phyloP scores from a whole-genome alignment of 345 rosid genomes.

The Eucalyptus leucophloia region DNA sequence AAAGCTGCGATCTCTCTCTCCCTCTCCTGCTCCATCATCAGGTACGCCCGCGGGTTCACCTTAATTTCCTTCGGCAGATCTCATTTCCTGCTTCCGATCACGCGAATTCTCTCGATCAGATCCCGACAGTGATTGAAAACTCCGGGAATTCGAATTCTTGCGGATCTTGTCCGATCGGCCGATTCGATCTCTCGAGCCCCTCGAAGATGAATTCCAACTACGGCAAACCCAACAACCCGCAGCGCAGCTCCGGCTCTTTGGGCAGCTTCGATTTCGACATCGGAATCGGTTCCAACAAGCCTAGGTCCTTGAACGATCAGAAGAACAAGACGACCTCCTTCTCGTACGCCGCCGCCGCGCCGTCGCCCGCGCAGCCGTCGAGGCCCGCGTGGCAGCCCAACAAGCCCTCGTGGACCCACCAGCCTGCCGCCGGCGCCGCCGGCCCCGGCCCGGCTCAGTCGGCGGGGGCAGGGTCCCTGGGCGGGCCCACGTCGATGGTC shows the following conservation, averaged over 20 bases:
- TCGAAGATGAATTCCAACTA: background rate
- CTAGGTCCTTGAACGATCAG: constrained; percentile 61
- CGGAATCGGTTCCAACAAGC: constrained; percentile 62
- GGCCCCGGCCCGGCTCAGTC: constrained; percentile 16
- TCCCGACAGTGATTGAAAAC: background rate
- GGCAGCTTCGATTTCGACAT: constrained; percentile 59
- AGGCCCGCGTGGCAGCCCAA: constrained; percentile 66
- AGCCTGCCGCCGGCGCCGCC: constrained; percentile 15
- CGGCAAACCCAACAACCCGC: background rate
- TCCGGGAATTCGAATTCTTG: background rate
- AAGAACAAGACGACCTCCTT: constrained; percentile 25
- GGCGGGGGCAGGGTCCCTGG: constrained; percentile 15
- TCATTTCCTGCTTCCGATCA: background rate
- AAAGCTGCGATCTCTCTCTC: background rate
- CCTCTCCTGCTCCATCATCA: background rate
- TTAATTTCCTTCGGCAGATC: background rate
- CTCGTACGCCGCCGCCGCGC: background rate
- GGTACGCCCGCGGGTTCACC: background rate
- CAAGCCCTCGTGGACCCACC: constrained; percentile 87
- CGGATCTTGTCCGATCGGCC: background rate
- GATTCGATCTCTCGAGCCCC: background rate
- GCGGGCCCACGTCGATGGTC: constrained; percentile 65
- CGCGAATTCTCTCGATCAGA: background rate
- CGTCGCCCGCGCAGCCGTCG: constrained; percentile 38
- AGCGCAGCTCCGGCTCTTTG: constrained; percentile 19